A percentile compares a stretch with the other conserved stretches of the same genome.
These are phyloP conservation scores for Aspergillus chevalieri DNA, from an alignment of 2,329 filamentous ascomycete genomes.

Conservation along the genomic window DNA sequence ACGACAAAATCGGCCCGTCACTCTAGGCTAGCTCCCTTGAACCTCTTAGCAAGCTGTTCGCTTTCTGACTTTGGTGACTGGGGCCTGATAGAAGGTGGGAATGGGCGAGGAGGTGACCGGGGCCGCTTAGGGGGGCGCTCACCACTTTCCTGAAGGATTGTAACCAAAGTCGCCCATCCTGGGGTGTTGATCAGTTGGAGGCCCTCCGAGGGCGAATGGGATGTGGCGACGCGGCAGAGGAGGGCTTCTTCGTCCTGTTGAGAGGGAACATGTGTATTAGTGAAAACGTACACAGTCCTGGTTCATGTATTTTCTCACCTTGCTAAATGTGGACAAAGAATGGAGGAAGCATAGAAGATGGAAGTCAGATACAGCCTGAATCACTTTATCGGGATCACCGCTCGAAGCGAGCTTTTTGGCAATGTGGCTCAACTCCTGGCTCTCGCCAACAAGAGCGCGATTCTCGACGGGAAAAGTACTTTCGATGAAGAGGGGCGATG, in stretches of 20 bases:
- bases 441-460: slow-evolving; percentile 75
- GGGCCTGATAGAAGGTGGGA: slow-evolving; percentile 24
- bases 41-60: slow-evolving; percentile 59
- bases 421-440: slow-evolving; percentile 68
- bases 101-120: slow-evolving; percentile 33
- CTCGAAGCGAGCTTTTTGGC: slow-evolving; percentile 63
- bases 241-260: slow-evolving; percentile 79
- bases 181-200: slow-evolving; percentile 77
- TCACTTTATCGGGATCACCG: slow-evolving; percentile 56
- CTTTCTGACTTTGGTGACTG: slow-evolving; percentile 44
- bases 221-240: slow-evolving; percentile 75
- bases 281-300: slow-evolving; percentile 4
- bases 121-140: slow-evolving; percentile 80
- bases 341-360: slow-evolving; percentile 87
- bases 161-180: slow-evolving; percentile 90
- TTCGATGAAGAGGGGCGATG: slow-evolving; percentile 67
- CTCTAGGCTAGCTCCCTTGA: slow-evolving; percentile 56
- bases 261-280: background rate
- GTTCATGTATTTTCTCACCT: slow-evolving; percentile 53
- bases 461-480: slow-evolving; percentile 85
- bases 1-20: slow-evolving; percentile 18
- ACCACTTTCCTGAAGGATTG: slow-evolving; percentile 94
- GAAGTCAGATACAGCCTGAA: slow-evolving; percentile 78
- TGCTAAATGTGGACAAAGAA: slow-evolving; percentile 71
- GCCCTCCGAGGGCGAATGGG: slow-evolving; percentile 72